Base-by-base conservation (phyloP, 306 rosid species). In the Dalbergia cochinchinensis region DNA sequence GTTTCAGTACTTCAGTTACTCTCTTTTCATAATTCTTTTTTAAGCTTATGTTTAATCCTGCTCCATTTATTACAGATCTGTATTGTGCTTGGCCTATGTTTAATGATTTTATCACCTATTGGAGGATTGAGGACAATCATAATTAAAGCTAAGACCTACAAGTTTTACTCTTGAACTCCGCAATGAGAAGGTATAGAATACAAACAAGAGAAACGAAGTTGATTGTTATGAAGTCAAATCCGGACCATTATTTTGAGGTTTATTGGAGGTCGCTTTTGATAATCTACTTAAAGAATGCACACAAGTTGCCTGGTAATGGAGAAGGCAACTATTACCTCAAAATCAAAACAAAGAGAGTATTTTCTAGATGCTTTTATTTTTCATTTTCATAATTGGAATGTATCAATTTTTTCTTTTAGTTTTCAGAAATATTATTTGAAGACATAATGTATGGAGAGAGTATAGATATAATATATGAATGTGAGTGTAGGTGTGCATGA, bases 121-220 rank as follows among this genome's bases (percentile, higher is more conserved):
- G 98, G 98, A 63, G 98, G 90, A 78, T 80, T 93, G 80, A 87
- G 98, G 78, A 37, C 61, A 6, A 93, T 93, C 83, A 83, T 91
- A 83, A 4, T 79, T 71, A 11, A 83, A 73, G 84, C 93, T 50
- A 88, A 86, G 84, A 9, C 16, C 66, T 91, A 90, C 80, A 1
- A 70, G 6, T 90, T 93, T 71, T 93, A 83, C 91, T 68, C 87
- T 9, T 93, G 83, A 80, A 18, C 42, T 57, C 61, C 20, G 35
- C 35, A 26, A 26, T 33, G 53, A 20, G 20, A 20, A 42, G 33
- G 64, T 66, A 44, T 22, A 33, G 47, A 55, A 22, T 10, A 34
- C 66, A 34, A 35, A 33, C 18, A 37, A 34, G 57, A 71, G 34
- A 13, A 35, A n/a, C 60, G 50, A 63, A 39, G 65, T 31, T 16